Conservation (phyloP, 139 green algal species). For the Chlorella sp. region DNA sequence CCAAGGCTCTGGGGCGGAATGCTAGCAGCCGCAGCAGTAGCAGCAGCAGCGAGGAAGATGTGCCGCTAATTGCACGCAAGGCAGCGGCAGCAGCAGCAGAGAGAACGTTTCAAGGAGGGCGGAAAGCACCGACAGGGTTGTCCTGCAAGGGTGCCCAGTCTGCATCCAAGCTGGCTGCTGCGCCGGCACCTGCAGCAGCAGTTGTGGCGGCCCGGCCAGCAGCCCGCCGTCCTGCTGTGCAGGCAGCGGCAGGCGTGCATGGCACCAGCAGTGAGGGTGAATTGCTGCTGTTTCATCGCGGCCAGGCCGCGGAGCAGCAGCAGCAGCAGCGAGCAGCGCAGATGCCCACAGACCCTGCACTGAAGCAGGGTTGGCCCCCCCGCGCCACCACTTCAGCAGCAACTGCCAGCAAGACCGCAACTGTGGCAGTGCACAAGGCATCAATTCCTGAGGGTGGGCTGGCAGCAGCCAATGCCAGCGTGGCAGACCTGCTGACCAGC, state of each 20-base stretch:
- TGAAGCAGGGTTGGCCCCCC: neutral
- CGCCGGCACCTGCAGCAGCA: neutral
- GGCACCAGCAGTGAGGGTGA: neutral
- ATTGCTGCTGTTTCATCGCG: neutral
- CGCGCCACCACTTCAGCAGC: neutral
- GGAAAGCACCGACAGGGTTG: neutral
- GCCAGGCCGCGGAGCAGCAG: neutral
- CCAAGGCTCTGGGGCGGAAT: too few species aligned
- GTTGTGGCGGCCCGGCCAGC: neutral
- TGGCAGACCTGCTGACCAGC: neutral
- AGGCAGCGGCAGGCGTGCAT: neutral
- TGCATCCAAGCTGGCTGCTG: neutral
- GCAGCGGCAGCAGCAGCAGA: neutral
- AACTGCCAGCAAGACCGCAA: neutral
- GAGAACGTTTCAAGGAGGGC: neutral
- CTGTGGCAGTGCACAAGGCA: neutral
- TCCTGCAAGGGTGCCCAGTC: neutral
- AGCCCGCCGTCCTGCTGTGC: too few species aligned
- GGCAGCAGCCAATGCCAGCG: neutral
- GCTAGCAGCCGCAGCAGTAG: neutral
- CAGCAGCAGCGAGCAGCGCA: constrained; percentile 1
- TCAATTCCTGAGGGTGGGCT: neutral
- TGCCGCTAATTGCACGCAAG: neutral
- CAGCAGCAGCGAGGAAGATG: neutral
- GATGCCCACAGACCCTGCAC: neutral